Percentiles rank a stretch among this genome's conserved stretches.
Conservation (phyloP, 257 asterid species). For the Pogostemon cablin region DNA sequence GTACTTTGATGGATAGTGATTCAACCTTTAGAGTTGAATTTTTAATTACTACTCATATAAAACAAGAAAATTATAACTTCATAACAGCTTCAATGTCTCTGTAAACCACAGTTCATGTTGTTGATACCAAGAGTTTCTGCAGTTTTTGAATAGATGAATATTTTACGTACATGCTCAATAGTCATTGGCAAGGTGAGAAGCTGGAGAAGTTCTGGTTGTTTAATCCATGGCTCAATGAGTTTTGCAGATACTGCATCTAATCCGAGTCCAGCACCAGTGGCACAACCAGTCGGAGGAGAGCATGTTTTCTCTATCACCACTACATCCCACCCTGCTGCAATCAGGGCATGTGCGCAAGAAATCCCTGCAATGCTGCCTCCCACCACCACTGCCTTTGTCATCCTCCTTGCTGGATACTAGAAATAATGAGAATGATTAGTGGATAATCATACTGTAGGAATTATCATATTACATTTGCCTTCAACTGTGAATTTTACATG, state of each 20-base stretch:
- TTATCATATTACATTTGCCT: too few species aligned
- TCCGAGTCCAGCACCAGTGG: constrained; percentile 86
- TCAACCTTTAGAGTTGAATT: too few species aligned
- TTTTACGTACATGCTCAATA: constrained; percentile 61
- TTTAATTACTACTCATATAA: too few species aligned
- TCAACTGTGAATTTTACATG: too few species aligned
- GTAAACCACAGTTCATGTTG: too few species aligned
- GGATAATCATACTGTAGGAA: not conserved
- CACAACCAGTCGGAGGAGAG: constrained; percentile 59
- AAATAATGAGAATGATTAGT: constrained; percentile 9
- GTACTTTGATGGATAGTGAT: too few species aligned
- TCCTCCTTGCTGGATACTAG: constrained; percentile 23
- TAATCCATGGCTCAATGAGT: constrained; percentile 54
- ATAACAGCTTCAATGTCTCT: too few species aligned
- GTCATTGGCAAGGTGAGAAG: constrained; percentile 52
- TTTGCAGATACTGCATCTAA: constrained; percentile 54
- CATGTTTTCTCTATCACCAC: constrained; percentile 70
- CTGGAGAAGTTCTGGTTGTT: constrained; percentile 48
- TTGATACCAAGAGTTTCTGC: too few species aligned
- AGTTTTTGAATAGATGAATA: constrained; percentile 8
- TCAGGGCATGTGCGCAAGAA: constrained; percentile 67
- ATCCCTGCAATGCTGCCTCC: constrained; percentile 92
- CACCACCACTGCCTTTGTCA: constrained; percentile 63
- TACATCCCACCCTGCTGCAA: constrained; percentile 79
- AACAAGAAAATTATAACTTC: too few species aligned